Evolutionary conservation across 73 alveolate species (phyloP).

Genomic region (Loxodes magnus): DNA sequence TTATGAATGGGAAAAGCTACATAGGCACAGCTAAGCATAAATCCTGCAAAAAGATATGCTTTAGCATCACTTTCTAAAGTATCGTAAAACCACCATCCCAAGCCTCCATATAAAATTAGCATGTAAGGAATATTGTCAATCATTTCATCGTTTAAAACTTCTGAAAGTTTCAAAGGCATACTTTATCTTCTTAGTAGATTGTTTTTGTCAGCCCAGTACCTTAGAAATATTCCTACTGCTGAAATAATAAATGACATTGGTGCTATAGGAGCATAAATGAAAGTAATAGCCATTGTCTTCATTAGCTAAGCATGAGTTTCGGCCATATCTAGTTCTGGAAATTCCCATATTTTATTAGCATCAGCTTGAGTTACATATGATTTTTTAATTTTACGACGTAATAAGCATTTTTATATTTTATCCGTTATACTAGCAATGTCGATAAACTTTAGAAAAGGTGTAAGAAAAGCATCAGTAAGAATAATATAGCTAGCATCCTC

Average conservation of each 20-base stretch:
- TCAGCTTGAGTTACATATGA: conserved; percentile 24
- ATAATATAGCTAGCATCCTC: conserved; percentile 13
- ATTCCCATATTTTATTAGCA: conserved; percentile 31
- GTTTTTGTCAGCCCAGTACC: conserved; percentile 47
- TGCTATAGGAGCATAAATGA: conserved; percentile 32
- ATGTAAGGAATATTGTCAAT: neutral
- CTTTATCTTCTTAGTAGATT: conserved; percentile 32
- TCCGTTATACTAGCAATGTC: conserved; percentile 8
- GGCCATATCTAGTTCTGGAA: conserved; percentile 46
- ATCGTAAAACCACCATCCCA: neutral
- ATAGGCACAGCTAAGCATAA: neutral
- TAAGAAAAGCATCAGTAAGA: conserved; percentile 20
- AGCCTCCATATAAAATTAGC: neutral
- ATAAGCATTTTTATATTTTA: conserved; percentile 5
- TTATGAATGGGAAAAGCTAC: neutral
- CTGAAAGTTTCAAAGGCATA: conserved; percentile 29
- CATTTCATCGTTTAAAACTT: conserved; percentile 23
- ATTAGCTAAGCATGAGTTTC: conserved; percentile 21
- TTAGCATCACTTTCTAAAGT: neutral
- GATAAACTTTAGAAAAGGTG: conserved; percentile 21
- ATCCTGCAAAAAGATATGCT: neutral
- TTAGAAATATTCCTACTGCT: conserved; percentile 17
- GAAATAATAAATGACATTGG: conserved; percentile 37
- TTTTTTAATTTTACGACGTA: conserved; percentile 14
- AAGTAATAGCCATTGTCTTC: conserved; percentile 20